Base-by-base conservation (phyloP, 208 protist species). In the Crithidia fasciculata region DNA sequence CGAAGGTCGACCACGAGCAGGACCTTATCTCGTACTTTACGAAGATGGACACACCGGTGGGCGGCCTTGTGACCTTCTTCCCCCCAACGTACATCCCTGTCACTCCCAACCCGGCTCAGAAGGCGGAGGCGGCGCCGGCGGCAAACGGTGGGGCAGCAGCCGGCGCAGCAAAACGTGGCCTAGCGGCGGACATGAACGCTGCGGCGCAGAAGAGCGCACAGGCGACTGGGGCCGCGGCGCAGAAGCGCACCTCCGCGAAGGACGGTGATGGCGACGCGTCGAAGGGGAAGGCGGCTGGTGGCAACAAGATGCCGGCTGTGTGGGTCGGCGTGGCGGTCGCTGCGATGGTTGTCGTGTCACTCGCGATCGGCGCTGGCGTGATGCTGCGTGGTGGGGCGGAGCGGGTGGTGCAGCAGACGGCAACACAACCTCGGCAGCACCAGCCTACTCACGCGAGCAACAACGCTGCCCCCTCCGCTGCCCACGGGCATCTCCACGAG, bases 1-100 rank as follows among this genome's bases (percentile, higher is more conserved):
- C 64, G 8, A 60, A 39, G 60, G 64, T 86, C 3, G 77, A 81
- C n/a, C 81, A 90, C 53, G 78, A 87, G 75, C 70, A 80, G 39
- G 80, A 87, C 62, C 16, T 92, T 13, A 60, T 76, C 12, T 81
- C 84, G 9, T 76, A 78, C 53, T 90, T 90, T 52, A 72, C 63
- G 2, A 81, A 76, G 47, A 63, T 41, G 18, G 65, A 77, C 44
- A 69, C 76, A 0, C 82, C 86, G 2, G 64, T 73, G 2, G 78
- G 78, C 40, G 80, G 80, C 40, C 65, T 82, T 15, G 82, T 90
- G 37, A 84, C 73, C 2, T 82, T 86, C 19, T 72, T 90, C 16
- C 75, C 83, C 9, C 69, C 80, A 0, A 76, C 69, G 40, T 82
- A 82, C 68, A 59, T 85, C 40, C 70, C 79, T 7, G 64, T 80